Conservation (phyloP, 2,329 filamentous ascomycete genomes). For the Pestalotiopsis sp. region DNA sequence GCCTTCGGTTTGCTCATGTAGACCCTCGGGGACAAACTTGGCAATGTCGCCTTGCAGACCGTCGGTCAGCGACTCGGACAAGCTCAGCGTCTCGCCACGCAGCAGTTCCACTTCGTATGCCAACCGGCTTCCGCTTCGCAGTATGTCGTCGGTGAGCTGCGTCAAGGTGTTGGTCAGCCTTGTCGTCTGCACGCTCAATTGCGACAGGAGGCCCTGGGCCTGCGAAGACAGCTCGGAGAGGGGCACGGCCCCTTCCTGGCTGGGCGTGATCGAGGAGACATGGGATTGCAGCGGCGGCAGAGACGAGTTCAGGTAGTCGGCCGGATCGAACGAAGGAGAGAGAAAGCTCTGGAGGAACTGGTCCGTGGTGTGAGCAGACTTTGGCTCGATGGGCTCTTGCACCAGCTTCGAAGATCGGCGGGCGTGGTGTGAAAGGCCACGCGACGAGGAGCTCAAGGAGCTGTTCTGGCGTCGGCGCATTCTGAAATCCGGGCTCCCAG, state of each 20-base stretch:
- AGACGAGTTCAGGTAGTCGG: slow-evolving; percentile 80
- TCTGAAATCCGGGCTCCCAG: slow-evolving; percentile 40
- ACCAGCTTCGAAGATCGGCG: slow-evolving; percentile 38
- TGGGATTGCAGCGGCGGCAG: slow-evolving; percentile 67
- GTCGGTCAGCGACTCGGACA: slow-evolving; percentile 78
- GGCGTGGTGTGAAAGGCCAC: slow-evolving; percentile 42
- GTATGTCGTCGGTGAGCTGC: slow-evolving; percentile 90
- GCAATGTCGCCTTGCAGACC: slow-evolving; percentile 71
- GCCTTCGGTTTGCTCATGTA: slow-evolving; percentile 35
- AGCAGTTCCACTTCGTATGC: slow-evolving; percentile 95
- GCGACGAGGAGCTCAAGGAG: slow-evolving; percentile 32
- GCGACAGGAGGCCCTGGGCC: slow-evolving; percentile 81
- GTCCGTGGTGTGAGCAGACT: slow-evolving; percentile 69
- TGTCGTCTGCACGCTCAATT: slow-evolving; percentile 86
- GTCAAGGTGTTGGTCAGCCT: slow-evolving; percentile 81
- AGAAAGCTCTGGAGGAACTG: slow-evolving; percentile 76
- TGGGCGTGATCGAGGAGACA: slow-evolving; percentile 29
- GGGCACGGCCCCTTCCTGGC: slow-evolving; percentile 49
- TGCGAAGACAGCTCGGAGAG: slow-evolving; percentile 79
- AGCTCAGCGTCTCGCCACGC: slow-evolving; percentile 81
- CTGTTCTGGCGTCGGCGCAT: slow-evolving; percentile 51
- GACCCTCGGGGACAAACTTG: slow-evolving; percentile 66
- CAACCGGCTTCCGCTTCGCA: slow-evolving; percentile 83
- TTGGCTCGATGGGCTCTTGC: slow-evolving; percentile 42
- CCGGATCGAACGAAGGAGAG: slow-evolving; percentile 76